phyloP scores from a whole-genome alignment of 1,284 basidiomycete genomes.

The Boletus sp. region DNA sequence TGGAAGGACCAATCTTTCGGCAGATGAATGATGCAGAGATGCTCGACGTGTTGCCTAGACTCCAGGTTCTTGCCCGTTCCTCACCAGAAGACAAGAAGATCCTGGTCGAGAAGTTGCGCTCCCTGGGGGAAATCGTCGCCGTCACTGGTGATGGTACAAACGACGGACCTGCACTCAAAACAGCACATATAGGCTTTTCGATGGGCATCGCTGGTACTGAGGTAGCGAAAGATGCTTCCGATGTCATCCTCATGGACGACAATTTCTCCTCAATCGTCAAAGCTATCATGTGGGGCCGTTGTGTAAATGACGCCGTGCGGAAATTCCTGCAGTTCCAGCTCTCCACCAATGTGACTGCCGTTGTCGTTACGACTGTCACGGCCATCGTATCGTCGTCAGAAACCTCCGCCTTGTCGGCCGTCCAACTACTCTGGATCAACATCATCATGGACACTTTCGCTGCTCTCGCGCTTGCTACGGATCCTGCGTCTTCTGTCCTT shows the following conservation, averaged over 20 bases:
- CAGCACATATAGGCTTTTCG: conserved; percentile 90
- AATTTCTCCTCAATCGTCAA: conserved; percentile 96
- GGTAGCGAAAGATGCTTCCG: conserved; percentile 98
- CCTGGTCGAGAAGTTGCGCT: conserved; percentile 85
- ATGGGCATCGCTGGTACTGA: conserved; percentile 99
- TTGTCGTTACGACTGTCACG: conserved; percentile 90
- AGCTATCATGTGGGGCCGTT: conserved; percentile 98
- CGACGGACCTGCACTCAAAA: conserved; percentile 95
- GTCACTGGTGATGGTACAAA: conserved; percentile 99
- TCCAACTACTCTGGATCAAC: conserved; percentile 97
- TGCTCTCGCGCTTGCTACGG: conserved; percentile 93
- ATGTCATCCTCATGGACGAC: conserved; percentile 98
- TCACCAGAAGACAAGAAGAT: conserved; percentile 97
- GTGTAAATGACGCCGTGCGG: conserved; percentile 95
- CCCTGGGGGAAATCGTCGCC: conserved; percentile 89
- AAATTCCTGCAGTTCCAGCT: conserved; percentile 99
- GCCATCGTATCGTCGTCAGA: conserved; percentile 79
- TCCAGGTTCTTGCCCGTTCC: conserved; percentile 88
- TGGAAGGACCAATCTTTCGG: conserved; percentile 88
- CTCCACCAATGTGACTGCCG: conserved; percentile 93
- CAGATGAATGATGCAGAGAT: conserved; percentile 53
- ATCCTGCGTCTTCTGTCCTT: conserved; percentile 80
- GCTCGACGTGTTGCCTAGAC: conserved; percentile 61
- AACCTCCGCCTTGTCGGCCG: conserved; percentile 85
- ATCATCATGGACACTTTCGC: conserved; percentile 98